Evolutionary conservation across 768 basidiomycete genomes (phyloP).

Genomic region (Paxillus rubicundulus): DNA sequence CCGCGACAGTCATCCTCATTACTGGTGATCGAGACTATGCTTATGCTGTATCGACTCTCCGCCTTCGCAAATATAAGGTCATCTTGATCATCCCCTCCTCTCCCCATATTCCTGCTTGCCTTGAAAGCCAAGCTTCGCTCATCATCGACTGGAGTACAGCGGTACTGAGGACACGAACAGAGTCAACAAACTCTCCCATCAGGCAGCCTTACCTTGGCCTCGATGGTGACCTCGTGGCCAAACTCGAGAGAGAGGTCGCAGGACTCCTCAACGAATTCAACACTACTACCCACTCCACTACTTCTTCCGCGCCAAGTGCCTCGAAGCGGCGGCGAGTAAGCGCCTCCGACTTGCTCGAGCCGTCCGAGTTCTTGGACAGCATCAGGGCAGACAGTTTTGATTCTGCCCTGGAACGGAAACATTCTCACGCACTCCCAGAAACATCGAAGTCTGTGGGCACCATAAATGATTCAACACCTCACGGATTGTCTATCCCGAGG

Average conservation of each 20-base stretch:
- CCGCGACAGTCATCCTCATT: conserved; percentile 58
- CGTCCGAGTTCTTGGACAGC: conserved; percentile 10
- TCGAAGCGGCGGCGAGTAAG: conserved; percentile 15
- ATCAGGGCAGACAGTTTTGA: not conserved
- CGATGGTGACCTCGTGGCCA: conserved; percentile 19
- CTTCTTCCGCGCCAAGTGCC: conserved; percentile 1
- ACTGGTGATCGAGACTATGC: conserved; percentile 67
- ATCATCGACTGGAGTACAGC: conserved; percentile 50
- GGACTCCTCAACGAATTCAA: conserved; percentile 17
- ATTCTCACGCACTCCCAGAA: conserved; percentile 1
- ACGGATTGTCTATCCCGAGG: conserved; percentile 10
- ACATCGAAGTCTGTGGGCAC: conserved; percentile 3
- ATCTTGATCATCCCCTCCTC: conserved; percentile 45
- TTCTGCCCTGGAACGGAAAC: conserved; percentile 3
- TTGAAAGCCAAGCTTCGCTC: conserved; percentile 54
- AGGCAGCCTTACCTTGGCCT: conserved; percentile 28
- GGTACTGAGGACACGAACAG: conserved; percentile 33
- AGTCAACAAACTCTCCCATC: conserved; percentile 11
- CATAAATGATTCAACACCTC: conserved; percentile 5
- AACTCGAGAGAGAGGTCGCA: conserved; percentile 22
- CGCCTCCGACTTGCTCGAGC: conserved; percentile 25
- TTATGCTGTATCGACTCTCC: conserved; percentile 58
- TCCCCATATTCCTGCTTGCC: conserved; percentile 39
- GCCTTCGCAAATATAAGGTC: conserved; percentile 51
- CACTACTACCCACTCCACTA: not conserved